Base-by-base conservation (phyloP, 1,139 yeast species). In the Lodderomyces orthopsilosis region DNA sequence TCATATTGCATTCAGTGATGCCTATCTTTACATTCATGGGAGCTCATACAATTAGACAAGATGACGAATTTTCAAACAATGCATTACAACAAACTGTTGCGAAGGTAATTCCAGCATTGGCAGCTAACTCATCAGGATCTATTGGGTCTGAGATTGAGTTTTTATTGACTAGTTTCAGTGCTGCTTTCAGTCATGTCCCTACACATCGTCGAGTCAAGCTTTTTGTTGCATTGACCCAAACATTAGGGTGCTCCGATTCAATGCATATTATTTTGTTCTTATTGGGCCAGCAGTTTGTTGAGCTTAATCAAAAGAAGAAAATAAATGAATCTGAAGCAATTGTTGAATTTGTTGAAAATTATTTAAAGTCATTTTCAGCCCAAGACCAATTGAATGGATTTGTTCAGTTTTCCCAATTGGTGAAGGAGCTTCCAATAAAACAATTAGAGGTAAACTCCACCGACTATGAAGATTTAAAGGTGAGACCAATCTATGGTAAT, bases 11-110 rank as follows among this genome's bases (percentile, higher is more conserved):
- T 66, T 87, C 97, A 3, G 96, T 94, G 12, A 93, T 93, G 99
- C 98, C 99, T 15, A 91, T 93, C 43, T 93, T 93, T 70, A 94
- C 98, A 0, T 94, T 93, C 57, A 93, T 93, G 98, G 99, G 99
- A 45, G 96, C 98, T 24, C 95, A 90, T 57, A 90, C 98, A 10
- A 80, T 94, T 41, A 84, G 96, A 58, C 97, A 93, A 67, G 98
- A 93, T 63, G 98, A 93, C 61, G 97, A 90, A 57, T 91, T 88
- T 60, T 88, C 97, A 1, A 86, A 86, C 37, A 85, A 87, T 51
- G 97, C 93, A 33, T 89, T 94, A 50, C 96, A 90, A 57, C 94
- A 89, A 61, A 93, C 99, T 2, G 85, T 93, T 42, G 73, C 87
- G 13, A 84, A 87, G 54, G 96, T 93, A 41, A 83, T 93, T 38